Evolutionary conservation across 352 stramenopile genomes (phyloP), one percentile per base, ranked within the genome.

Genomic region (Phytopythium kandeliae): DNA sequence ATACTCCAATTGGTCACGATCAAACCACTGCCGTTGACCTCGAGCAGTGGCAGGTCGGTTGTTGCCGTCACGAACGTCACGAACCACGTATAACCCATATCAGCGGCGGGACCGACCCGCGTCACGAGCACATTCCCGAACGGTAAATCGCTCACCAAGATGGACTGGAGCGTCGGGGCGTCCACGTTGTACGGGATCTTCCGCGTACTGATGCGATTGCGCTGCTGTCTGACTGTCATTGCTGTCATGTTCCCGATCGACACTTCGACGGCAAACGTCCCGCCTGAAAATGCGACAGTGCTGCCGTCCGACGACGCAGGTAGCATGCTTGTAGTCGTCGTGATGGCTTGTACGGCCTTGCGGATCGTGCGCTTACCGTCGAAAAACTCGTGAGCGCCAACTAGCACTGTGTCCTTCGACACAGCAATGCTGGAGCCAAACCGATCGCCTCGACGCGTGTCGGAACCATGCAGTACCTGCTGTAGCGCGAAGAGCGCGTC

Each of bases 401-500:
- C 67, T 26, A 94, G 46, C 17, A 94, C 54, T 0, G 77, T 87
- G 19, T 94, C 64, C 48, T 83, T 85, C 6, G 76, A 80, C 1
- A 94, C 54, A 0, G 75, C 65, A 17, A 95, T 74, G 15, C 62
- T 89, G 17, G 54, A 67, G n/a, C 84, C 84, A 63, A 95, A 95
- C 2, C 67, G 75, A 55, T 93, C 84, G 10, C 62, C 52, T n/a
- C 53, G 19, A 11, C 71, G 74, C 2, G 79, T 77, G 59, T 94
- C 77, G 0, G 78, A 91, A 19, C 74, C 81, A 11, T 68, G 70
- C 0, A 94, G 26, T 6, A 84, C 34, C 59, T 92, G 79, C 51
- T 92, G 81, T 30, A 91, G 54, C 17, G 54, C 61, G 55, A 94
- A 94, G 26, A 90, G 84, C 28, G 78, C 77, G 42, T 89, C 77